Evolutionary conservation across 371 early-diverging fungal genomes (phyloP).

Genomic region (Zychaea mexicana): DNA sequence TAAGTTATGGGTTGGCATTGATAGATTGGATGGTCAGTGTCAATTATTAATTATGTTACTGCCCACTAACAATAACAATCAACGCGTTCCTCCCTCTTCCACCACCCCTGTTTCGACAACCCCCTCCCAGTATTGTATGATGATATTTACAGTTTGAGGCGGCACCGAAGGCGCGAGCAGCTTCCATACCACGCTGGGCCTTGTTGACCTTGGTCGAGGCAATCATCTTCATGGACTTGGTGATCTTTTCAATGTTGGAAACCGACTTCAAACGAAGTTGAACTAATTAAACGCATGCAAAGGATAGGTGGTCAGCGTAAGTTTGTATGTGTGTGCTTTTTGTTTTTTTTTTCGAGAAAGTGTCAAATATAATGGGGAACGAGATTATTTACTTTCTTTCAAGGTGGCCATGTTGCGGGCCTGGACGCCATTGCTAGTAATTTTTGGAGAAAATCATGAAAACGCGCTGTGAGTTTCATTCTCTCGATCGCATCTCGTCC

Average conservation of each 20-base stretch:
- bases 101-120: background rate
- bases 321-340: too few relatives aligned
- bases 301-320: too few relatives aligned
- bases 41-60: background rate
- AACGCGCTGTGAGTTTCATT: background rate
- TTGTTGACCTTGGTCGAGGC: conserved; percentile 97
- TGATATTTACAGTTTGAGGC: conserved; percentile 53
- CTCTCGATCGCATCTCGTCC: background rate
- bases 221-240: conserved; percentile 99
- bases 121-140: background rate
- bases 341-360: too few relatives aligned
- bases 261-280: conserved; percentile 96
- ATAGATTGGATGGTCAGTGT: too few relatives aligned
- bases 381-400: conserved; percentile 77
- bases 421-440: conserved; percentile 61
- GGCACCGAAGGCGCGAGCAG: conserved; percentile 85
- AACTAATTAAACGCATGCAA: conserved; percentile 57
- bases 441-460: background rate
- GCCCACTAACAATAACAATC: too few relatives aligned
- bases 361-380: background rate
- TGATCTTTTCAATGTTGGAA: conserved; percentile 97
- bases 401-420: conserved; percentile 86
- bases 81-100: background rate
- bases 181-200: conserved; percentile 95
- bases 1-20: too few relatives aligned